phyloP scores from a whole-genome alignment of 192 early-diverging fungal genomes.

The Dimargaris verticillata region DNA sequence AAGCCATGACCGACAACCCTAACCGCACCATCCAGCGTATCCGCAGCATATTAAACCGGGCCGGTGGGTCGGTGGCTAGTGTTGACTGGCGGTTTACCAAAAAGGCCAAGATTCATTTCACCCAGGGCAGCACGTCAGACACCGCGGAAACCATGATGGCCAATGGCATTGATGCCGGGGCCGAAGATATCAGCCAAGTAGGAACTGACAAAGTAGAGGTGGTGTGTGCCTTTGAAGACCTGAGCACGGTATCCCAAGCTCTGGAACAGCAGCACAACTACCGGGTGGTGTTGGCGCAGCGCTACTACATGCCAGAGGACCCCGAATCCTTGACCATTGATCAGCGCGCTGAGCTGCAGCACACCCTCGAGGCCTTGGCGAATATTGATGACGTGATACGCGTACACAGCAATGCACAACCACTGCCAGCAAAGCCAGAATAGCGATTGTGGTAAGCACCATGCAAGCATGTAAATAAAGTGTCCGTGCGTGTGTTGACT shows the following conservation, averaged over 20 bases:
- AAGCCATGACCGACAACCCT: constrained; percentile 40
- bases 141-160: constrained; percentile 39
- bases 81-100: constrained; percentile 55
- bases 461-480: no score
- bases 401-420: constrained; percentile 31
- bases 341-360: constrained; percentile 27
- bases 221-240: constrained; percentile 31
- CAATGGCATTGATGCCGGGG: constrained; percentile 36
- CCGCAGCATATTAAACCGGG: constrained; percentile 33
- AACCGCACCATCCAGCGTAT: constrained; percentile 46
- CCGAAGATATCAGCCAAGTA: constrained; percentile 39
- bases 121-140: constrained; percentile 19
- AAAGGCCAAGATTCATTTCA: constrained; percentile 39
- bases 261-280: constrained; percentile 27
- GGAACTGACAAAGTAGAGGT: constrained; percentile 32
- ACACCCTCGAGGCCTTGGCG: constrained; percentile 36
- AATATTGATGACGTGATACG: constrained; percentile 45
- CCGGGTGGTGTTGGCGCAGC: constrained; percentile 38
- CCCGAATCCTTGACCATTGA: constrained; percentile 26
- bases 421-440: no score
- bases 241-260: constrained; percentile 28
- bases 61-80: constrained; percentile 35
- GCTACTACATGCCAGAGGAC: constrained; percentile 32
- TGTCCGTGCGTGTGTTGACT: no score
- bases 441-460: no score